phyloP scores from a whole-genome alignment of 805 yeast species.

The Barnettozyma siamensis region DNA sequence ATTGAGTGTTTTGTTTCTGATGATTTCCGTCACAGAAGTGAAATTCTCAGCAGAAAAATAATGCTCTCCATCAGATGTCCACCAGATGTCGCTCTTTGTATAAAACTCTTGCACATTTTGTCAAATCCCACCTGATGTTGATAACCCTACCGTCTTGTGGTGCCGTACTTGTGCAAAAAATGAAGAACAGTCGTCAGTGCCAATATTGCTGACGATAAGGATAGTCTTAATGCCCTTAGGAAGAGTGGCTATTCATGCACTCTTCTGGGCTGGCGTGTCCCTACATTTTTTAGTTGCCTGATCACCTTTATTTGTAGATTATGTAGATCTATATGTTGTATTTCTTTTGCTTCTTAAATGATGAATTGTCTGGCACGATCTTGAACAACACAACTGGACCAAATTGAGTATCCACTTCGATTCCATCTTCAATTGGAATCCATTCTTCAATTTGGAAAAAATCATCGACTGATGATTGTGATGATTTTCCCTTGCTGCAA shows the following conservation, averaged over 20 bases:
- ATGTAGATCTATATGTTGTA: background rate
- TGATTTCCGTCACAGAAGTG: background rate
- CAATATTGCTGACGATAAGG: slow-evolving; percentile 7
- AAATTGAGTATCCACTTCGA: slow-evolving; percentile 9
- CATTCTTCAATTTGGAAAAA: slow-evolving; percentile 15
- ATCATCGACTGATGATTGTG: slow-evolving; percentile 14
- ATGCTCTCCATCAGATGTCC: no score
- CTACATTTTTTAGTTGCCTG: slow-evolving; percentile 12
- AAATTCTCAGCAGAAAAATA: background rate
- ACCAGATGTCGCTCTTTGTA: background rate
- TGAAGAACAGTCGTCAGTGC: slow-evolving; percentile 13
- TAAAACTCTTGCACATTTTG: slow-evolving; percentile 31
- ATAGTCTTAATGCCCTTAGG: slow-evolving; percentile 27
- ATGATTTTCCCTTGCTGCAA: slow-evolving; percentile 13
- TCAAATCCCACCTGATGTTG: slow-evolving; percentile 37
- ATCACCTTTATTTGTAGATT: background rate
- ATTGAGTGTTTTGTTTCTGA: no score
- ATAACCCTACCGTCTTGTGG: slow-evolving; percentile 30
- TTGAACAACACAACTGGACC: slow-evolving; percentile 13
- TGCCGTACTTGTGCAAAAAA: slow-evolving; percentile 41
- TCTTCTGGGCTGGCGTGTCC: slow-evolving; percentile 24
- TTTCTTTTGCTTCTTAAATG: slow-evolving; percentile 5
- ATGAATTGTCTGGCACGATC: slow-evolving; percentile 4
- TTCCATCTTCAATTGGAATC: slow-evolving; percentile 12
- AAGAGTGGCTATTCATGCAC: background rate